A percentile compares a stretch with the other conserved stretches of the same genome.
These are phyloP conservation scores for Cryphonectria radicalis DNA, from an alignment of 2,329 filamentous ascomycete genomes.

Conservation along the genomic window DNA sequence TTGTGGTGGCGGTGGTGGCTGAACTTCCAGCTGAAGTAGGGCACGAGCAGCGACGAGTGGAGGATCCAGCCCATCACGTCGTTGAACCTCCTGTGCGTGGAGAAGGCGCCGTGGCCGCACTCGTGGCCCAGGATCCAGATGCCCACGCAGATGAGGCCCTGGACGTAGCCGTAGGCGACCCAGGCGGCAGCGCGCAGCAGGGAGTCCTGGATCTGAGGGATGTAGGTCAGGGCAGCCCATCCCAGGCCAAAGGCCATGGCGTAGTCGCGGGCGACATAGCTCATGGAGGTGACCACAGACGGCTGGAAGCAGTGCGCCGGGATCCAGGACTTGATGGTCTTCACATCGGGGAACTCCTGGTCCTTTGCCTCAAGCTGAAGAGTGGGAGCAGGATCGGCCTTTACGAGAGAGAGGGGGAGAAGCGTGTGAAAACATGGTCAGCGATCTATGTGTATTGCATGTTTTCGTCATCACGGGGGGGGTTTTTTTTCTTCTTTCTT, in stretches of 20 bases:
- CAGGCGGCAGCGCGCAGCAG: slow-evolving; percentile 53
- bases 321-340: slow-evolving; percentile 57
- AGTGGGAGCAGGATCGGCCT: slow-evolving; percentile 19
- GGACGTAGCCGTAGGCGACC: slow-evolving; percentile 63
- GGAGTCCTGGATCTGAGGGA: slow-evolving; percentile 52
- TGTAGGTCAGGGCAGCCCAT: slow-evolving; percentile 57
- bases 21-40: slow-evolving; percentile 76
- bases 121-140: slow-evolving; percentile 75
- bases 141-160: slow-evolving; percentile 69
- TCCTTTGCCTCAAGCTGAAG: slow-evolving; percentile 24
- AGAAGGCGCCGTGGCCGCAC: slow-evolving; percentile 72
- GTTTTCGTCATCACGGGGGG: neutral
- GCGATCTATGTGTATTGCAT: neutral
- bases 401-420: neutral
- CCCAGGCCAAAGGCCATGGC: slow-evolving; percentile 52
- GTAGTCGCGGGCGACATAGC: slow-evolving; percentile 62
- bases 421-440: neutral
- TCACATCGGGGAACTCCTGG: slow-evolving; percentile 49
- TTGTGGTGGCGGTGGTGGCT: slow-evolving; percentile 72
- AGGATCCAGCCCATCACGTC: slow-evolving; percentile 64
- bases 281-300: slow-evolving; percentile 53
- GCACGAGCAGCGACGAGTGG: slow-evolving; percentile 69
- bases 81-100: slow-evolving; percentile 59
- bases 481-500: neutral
- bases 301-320: slow-evolving; percentile 66